Evolutionary conservation across 2,329 filamentous ascomycete species (phyloP).

Genomic region (Leptographium radiaticola): DNA sequence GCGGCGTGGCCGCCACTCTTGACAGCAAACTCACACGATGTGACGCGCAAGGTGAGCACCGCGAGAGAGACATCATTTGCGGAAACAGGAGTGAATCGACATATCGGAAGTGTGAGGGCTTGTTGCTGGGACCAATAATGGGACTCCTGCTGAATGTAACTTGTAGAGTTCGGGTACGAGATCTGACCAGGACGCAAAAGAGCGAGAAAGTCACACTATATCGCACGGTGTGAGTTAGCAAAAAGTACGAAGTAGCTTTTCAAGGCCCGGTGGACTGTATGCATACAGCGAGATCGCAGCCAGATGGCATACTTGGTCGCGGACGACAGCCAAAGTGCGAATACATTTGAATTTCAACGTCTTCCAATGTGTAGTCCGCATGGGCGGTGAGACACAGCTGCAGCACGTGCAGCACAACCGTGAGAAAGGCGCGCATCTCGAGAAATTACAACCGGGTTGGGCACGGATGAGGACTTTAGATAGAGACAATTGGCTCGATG

Average conservation of each 20-base stretch:
- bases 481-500: not conserved
- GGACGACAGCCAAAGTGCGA: not conserved
- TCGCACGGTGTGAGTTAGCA: not conserved
- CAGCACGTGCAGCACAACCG: not conserved
- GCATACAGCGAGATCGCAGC: conserved; percentile 1
- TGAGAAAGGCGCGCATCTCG: not conserved
- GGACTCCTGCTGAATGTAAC: conserved; percentile 12
- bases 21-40: conserved; percentile 28
- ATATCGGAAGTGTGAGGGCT: conserved; percentile 8
- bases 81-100: conserved; percentile 7
- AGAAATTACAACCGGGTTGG: not conserved
- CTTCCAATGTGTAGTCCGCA: not conserved
- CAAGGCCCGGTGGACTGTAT: not conserved
- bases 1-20: conserved; percentile 35
- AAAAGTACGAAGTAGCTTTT: not conserved
- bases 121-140: conserved; percentile 21
- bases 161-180: conserved; percentile 12
- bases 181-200: conserved; percentile 9
- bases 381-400: not conserved
- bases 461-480: not conserved
- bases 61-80: conserved; percentile 16
- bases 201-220: not conserved
- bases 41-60: conserved; percentile 12
- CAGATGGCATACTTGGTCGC: not conserved
- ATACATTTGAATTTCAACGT: not conserved